Evolutionary conservation across 2,329 filamentous ascomycete species (phyloP).

Genomic region (Sclerotinia sclerotiorum): DNA sequence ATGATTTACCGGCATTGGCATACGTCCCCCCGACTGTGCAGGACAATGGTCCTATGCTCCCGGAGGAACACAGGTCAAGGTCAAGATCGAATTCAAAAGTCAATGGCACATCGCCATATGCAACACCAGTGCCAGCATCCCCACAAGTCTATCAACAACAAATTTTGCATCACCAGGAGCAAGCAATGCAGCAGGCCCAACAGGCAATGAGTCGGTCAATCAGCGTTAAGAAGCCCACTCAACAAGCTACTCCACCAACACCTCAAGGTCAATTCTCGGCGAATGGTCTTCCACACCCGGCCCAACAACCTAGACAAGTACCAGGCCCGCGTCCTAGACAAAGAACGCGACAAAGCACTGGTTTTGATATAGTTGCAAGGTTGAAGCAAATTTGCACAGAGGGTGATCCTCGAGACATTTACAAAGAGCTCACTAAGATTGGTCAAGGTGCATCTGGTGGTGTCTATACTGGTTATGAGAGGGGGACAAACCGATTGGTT

Average conservation of each 20-base stretch:
- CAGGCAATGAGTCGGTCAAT: slow-evolving; percentile 37
- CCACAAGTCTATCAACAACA: slow-evolving; percentile 58
- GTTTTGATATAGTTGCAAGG: slow-evolving; percentile 76
- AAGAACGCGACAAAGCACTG: slow-evolving; percentile 74
- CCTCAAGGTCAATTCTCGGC: slow-evolving; percentile 51
- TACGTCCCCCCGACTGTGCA: slow-evolving; percentile 38
- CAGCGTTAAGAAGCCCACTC: slow-evolving; percentile 43
- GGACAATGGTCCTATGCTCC: slow-evolving; percentile 50
- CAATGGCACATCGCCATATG: slow-evolving; percentile 49
- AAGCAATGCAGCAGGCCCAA: slow-evolving; percentile 60
- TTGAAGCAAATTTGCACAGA: slow-evolving; percentile 88
- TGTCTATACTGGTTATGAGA: slow-evolving; percentile 88
- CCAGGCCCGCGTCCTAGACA: slow-evolving; percentile 70
- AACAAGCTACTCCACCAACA: slow-evolving; percentile 50
- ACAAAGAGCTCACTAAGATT: slow-evolving; percentile 87
- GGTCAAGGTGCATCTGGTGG: slow-evolving; percentile 96
- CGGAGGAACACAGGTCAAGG: slow-evolving; percentile 65
- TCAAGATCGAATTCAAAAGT: slow-evolving; percentile 68
- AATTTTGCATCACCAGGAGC: slow-evolving; percentile 76
- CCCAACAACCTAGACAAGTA: slow-evolving; percentile 42
- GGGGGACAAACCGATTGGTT: slow-evolving; percentile 79
- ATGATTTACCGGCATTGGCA: slow-evolving; percentile 49
- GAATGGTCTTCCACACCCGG: slow-evolving; percentile 43
- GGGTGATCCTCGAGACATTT: slow-evolving; percentile 84
- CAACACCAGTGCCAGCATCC: slow-evolving; percentile 32